Percentiles rank a stretch among this genome's conserved stretches.
Evolutionary conservation across 768 basidiomycete genomes (phyloP).

Genomic region (Termitomyces bulborhizus): DNA sequence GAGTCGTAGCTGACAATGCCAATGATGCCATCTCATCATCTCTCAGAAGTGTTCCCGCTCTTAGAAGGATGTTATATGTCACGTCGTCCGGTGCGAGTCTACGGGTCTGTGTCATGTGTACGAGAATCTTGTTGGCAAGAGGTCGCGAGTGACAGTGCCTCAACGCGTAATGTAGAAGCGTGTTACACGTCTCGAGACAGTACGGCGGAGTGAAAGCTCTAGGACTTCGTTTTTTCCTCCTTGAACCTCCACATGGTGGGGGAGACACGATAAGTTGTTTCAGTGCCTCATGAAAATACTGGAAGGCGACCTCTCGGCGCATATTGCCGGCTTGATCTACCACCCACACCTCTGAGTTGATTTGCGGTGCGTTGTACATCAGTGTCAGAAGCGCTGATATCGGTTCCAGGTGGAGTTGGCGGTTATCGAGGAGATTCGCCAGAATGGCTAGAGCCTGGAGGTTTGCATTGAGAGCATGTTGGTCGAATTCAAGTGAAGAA

Average conservation of each 20-base stretch:
- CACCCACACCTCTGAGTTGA: constrained; percentile 33
- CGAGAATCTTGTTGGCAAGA: constrained; percentile 41
- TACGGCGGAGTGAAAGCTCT: constrained; percentile 13
- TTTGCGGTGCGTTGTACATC: constrained; percentile 40
- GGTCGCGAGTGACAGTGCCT: constrained; percentile 47
- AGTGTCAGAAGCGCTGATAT: constrained; percentile 39
- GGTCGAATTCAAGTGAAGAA: constrained; percentile 4
- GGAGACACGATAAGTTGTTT: constrained; percentile 30
- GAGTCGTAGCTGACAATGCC: constrained; percentile 23
- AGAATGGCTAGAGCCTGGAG: constrained; percentile 61
- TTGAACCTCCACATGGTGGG: constrained; percentile 11
- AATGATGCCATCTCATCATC: constrained; percentile 33
- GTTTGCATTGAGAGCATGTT: constrained; percentile 23
- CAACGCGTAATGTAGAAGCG: constrained; percentile 62
- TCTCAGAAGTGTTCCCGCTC: constrained; percentile 47
- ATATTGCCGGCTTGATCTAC: constrained; percentile 17
- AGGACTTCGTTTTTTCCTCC: not conserved
- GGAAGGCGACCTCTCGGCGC: constrained; percentile 30
- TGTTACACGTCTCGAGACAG: constrained; percentile 37
- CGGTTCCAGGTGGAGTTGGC: constrained; percentile 37
- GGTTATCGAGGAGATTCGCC: constrained; percentile 43
- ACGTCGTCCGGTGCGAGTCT: constrained; percentile 36
- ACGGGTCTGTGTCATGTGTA: constrained; percentile 47
- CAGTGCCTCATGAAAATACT: constrained; percentile 45
- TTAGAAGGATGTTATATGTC: constrained; percentile 56